Conservation (phyloP, 169 alveolate genomes). For the Plasmodium cynomolgi region DNA sequence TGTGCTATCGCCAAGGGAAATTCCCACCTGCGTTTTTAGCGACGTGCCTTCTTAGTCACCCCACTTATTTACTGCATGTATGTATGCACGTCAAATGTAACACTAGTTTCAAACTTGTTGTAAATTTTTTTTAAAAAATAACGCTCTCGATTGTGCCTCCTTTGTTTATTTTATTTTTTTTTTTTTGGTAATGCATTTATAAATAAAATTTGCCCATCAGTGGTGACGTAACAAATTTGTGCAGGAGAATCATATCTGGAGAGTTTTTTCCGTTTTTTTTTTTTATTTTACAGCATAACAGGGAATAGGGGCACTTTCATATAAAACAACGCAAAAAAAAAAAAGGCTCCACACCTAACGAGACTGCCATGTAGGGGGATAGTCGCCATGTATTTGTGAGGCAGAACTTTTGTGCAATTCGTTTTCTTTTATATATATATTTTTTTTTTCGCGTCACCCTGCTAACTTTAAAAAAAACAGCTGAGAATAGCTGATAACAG, state of each 20-base stretch:
- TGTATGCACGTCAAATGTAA: neutral
- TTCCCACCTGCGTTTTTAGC: neutral
- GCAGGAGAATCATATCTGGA: neutral
- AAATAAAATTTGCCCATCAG: neutral
- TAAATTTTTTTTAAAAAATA: too few species aligned
- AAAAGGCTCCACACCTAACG: neutral
- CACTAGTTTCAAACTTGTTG: neutral
- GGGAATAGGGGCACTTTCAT: neutral
- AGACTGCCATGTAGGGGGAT: neutral
- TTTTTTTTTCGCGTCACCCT: neutral
- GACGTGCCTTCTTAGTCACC: neutral
- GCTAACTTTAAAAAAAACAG: neutral
- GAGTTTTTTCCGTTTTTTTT: neutral
- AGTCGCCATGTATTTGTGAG: neutral
- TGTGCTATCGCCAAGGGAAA: neutral
- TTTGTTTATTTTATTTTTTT: too few species aligned
- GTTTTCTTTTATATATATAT: neutral
- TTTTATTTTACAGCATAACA: neutral
- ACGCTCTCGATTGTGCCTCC: neutral
- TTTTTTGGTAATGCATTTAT: neutral
- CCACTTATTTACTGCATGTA: neutral
- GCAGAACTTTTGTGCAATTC: neutral
- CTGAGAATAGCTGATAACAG: too few species aligned
- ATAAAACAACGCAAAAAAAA: neutral
- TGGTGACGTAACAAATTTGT: neutral